A percentile compares a stretch with the other conserved stretches of the same genome.
These are phyloP conservation scores for Aechmea fasciata DNA, from an alignment of 176 grass and related monocot species.

Conservation along the genomic window DNA sequence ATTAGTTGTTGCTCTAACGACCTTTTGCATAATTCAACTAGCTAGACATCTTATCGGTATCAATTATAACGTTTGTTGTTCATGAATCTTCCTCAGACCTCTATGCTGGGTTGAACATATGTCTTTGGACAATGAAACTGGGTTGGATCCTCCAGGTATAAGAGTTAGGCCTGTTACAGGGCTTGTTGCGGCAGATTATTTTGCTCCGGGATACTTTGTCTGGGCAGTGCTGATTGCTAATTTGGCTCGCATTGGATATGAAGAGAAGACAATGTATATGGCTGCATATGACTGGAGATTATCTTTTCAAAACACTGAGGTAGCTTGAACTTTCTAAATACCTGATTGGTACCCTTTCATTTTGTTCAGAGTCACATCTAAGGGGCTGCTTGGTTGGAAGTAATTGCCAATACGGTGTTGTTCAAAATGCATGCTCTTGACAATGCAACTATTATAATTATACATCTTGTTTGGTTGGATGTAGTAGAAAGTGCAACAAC, in stretches of 20 bases:
- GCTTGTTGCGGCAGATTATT: constrained; percentile 97
- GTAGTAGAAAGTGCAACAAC: no score
- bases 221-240: constrained; percentile 99
- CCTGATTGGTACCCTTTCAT: no score
- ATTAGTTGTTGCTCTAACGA: neutral
- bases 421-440: no score
- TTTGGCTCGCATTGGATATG: constrained; percentile 94
- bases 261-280: constrained; percentile 99
- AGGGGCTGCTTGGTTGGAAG: no score
- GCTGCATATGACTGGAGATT: constrained; percentile 99
- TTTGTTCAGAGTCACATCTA: no score
- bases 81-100: constrained; percentile 50
- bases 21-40: neutral
- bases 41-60: neutral
- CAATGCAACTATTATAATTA: no score
- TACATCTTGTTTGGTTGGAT: no score
- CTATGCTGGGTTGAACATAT: constrained; percentile 98
- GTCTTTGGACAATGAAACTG: constrained; percentile 97
- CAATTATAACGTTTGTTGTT: constrained; percentile 1
- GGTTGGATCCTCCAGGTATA: constrained; percentile 83
- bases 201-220: constrained; percentile 98
- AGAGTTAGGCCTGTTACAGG: constrained; percentile 82
- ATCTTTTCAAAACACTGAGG: constrained; percentile 97
- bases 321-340: constrained; percentile 8
- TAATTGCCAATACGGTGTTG: no score